Evolutionary conservation across 2,329 filamentous ascomycete species (phyloP).

Genomic region (Coniella vitis): DNA sequence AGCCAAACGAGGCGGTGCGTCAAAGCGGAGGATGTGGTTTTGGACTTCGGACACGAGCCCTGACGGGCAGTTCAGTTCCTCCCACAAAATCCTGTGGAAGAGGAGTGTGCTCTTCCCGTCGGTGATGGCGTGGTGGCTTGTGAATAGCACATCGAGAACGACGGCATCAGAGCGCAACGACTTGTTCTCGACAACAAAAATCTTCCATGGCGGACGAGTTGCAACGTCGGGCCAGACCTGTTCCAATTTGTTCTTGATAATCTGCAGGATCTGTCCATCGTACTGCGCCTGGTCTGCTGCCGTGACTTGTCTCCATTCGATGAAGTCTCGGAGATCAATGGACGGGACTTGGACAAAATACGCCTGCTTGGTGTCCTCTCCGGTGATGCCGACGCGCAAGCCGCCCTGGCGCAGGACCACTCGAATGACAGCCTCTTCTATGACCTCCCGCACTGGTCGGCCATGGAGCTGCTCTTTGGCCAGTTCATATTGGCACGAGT

Average conservation of each 20-base stretch:
- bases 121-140: slow-evolving; percentile 45
- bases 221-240: slow-evolving; percentile 34
- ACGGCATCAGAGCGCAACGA: slow-evolving; percentile 12
- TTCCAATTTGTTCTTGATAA: slow-evolving; percentile 34
- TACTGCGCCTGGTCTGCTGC: slow-evolving; percentile 9
- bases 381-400: slow-evolving; percentile 41
- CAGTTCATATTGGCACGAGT: slow-evolving; percentile 37
- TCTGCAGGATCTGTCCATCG: slow-evolving; percentile 25
- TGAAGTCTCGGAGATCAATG: slow-evolving; percentile 37
- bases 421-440: slow-evolving; percentile 33
- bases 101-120: slow-evolving; percentile 43
- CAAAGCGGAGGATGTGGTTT: slow-evolving; percentile 26
- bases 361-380: slow-evolving; percentile 36
- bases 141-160: slow-evolving; percentile 37
- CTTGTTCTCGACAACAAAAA: slow-evolving; percentile 30
- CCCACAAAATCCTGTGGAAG: slow-evolving; percentile 43
- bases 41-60: slow-evolving; percentile 14
- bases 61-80: slow-evolving; percentile 29
- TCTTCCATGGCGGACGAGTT: slow-evolving; percentile 39
- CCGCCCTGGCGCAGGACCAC: slow-evolving; percentile 38
- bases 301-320: slow-evolving; percentile 27
- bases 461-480: slow-evolving; percentile 11
- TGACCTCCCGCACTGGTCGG: slow-evolving; percentile 15
- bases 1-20: slow-evolving; percentile 26
- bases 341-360: slow-evolving; percentile 35